A percentile compares a stretch with the other conserved stretches of the same genome.
Evolutionary conservation across 768 basidiomycete genomes (phyloP).

Genomic region (Hericium alpestre): DNA sequence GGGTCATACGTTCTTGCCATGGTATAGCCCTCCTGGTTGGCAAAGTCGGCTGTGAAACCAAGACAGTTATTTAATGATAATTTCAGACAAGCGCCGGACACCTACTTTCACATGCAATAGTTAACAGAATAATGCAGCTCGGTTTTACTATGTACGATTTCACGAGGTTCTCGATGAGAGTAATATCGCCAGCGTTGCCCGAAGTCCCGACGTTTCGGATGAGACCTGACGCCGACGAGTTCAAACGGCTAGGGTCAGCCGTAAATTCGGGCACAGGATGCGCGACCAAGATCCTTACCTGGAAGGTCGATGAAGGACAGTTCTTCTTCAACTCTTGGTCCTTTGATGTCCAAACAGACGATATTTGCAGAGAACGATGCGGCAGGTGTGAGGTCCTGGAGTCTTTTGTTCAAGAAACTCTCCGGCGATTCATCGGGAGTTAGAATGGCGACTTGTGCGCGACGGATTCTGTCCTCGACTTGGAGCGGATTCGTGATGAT

Average conservation of each 20-base stretch:
- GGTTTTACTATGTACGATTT: constrained; percentile 48
- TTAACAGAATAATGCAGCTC: constrained; percentile 52
- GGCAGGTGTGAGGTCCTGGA: constrained; percentile 16
- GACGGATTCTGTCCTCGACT: constrained; percentile 58
- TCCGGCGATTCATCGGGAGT: constrained; percentile 33
- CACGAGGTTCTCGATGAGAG: constrained; percentile 49
- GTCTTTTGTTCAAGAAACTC: constrained; percentile 30
- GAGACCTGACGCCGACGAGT: background rate
- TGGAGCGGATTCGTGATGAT: constrained; percentile 37
- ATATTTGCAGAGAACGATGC: constrained; percentile 26
- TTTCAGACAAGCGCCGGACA: background rate
- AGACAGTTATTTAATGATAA: background rate
- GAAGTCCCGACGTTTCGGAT: constrained; percentile 43
- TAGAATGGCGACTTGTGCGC: constrained; percentile 56
- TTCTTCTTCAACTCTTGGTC: constrained; percentile 25
- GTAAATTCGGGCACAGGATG: background rate
- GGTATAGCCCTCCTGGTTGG: constrained; percentile 68
- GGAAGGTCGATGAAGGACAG: constrained; percentile 32
- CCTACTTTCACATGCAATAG: constrained; percentile 57
- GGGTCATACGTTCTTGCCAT: constrained; percentile 53
- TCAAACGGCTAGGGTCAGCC: too few relatives aligned
- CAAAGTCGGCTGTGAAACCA: constrained; percentile 51
- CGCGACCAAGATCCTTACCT: constrained; percentile 15
- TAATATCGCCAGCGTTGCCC: constrained; percentile 46
- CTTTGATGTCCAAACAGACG: constrained; percentile 28